A percentile compares a stretch with the other conserved stretches of the same genome.
Evolutionary conservation across 2,329 filamentous ascomycete species (phyloP).

Genomic region (Stachybotrys elegans): DNA sequence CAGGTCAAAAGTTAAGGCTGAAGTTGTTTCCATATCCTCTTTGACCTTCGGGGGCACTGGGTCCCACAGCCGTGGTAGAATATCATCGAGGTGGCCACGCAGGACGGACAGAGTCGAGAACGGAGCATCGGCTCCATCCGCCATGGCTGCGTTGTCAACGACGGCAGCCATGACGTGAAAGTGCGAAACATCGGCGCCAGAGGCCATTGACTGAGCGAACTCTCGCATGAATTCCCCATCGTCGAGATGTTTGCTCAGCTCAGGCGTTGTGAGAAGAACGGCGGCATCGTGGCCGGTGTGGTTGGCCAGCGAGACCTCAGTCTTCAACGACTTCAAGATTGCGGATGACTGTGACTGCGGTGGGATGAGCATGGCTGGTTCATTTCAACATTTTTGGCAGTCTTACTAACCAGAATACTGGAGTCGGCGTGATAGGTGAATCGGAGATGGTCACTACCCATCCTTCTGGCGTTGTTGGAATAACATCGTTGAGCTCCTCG

Average conservation of each 20-base stretch:
- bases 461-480: too few relatives aligned
- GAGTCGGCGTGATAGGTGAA: too few relatives aligned
- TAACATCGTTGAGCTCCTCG: too few relatives aligned
- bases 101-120: conserved; percentile 47
- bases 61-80: conserved; percentile 44
- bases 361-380: too few relatives aligned
- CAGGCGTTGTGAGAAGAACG: conserved; percentile 45
- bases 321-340: too few relatives aligned
- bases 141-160: conserved; percentile 47
- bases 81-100: conserved; percentile 30
- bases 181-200: conserved; percentile 28
- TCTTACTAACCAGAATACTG: too few relatives aligned
- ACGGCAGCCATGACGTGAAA: conserved; percentile 49
- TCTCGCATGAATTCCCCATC: conserved; percentile 35
- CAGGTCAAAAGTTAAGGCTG: conserved; percentile 37
- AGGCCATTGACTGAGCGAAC: conserved; percentile 42
- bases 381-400: too few relatives aligned
- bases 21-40: conserved; percentile 28
- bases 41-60: conserved; percentile 16
- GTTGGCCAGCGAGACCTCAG: conserved; percentile 23
- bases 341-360: too few relatives aligned
- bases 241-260: conserved; percentile 42
- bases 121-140: conserved; percentile 21
- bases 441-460: too few relatives aligned
- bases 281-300: conserved; percentile 31